Evolutionary conservation across 2,329 filamentous ascomycete species (phyloP), one percentile per base, ranked within the genome.

Genomic region (Colletotrichum sp.): DNA sequence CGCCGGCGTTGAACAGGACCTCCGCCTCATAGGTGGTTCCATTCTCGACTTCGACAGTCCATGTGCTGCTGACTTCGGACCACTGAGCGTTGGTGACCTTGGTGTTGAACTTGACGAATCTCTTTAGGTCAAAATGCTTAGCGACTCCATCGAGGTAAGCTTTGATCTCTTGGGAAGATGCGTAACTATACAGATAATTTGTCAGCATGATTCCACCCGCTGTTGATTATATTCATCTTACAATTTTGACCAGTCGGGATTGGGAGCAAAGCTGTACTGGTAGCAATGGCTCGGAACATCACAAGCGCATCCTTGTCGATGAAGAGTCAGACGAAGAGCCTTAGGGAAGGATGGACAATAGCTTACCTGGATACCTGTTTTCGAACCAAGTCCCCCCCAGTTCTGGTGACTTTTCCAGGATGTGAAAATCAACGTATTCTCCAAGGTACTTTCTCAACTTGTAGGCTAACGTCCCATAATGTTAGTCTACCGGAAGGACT

Each of bases 331-430:
- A 21, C 5, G 0, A n/a, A 12, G 39, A 48, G 3, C 18, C 1
- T 2, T 18, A n/a, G 0, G 1, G 39, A 6, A 10, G 43, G 9
- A 48, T 48, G 18, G 0, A 2, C 10, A 10, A 3, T 21, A 18
- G 4, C 24, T 28, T 2, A 59, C 55, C 55, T 9, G 55, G 55
- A 28, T 59, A 59, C 5, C 55, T 26, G 3, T 59, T 59, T 28
- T 59, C 55, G 8, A 18, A 59, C 55, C 55, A 59, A 28, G 55
- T 59, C 0, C 55, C 55, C 7, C 55, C 24, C 0, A 59, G 55
- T 18, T 59, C 13, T 26, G 55, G 55, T 3, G 55, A 59, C 55
- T 59, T 59, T 18, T 59, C 55, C 0, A 59, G 9, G 1, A 59
- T 18, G 1, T 59, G 55, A 3, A 59, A 59, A 4, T 59, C 55